Percentiles rank a stretch among this genome's conserved stretches.
phyloP scores from a whole-genome alignment of 2,329 filamentous ascomycete species.

The Sporothrix pseudoabietina region DNA sequence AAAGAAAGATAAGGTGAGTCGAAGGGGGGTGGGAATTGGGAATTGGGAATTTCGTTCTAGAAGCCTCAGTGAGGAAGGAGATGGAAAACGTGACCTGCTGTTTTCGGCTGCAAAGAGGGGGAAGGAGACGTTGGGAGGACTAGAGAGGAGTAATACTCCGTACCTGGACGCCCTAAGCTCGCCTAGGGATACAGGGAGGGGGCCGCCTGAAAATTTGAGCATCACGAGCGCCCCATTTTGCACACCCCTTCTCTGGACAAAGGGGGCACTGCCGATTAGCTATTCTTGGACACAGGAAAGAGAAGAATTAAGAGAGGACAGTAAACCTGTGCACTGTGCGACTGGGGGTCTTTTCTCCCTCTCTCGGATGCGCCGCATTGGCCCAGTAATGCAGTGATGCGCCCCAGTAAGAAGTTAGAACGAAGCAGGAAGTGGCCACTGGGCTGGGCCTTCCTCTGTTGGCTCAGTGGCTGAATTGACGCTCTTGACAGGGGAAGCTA shows the following conservation, averaged over 20 bases:
- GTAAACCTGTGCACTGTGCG: conserved; percentile 16
- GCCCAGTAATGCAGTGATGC: neutral
- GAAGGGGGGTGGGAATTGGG: neutral
- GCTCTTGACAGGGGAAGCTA: no score
- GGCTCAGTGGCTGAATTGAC: neutral
- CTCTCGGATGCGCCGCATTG: conserved; percentile 13
- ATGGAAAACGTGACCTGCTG: conserved; percentile 21
- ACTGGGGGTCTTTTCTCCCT: conserved; percentile 3
- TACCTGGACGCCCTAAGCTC: neutral
- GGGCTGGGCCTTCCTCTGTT: neutral
- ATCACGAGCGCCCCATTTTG: conserved; percentile 20
- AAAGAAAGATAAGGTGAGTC: neutral
- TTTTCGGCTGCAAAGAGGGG: conserved; percentile 10
- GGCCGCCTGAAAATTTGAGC: conserved; percentile 24
- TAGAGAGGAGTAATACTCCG: no score
- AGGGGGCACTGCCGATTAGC: conserved; percentile 11
- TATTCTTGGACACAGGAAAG: neutral
- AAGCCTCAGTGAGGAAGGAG: conserved; percentile 4
- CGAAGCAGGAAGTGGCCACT: neutral
- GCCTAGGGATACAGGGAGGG: conserved; percentile 20
- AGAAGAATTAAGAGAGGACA: neutral
- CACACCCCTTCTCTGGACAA: conserved; percentile 13
- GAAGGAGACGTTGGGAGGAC: neutral
- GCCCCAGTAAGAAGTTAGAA: neutral
- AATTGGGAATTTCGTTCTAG: conserved; percentile 8